Base-by-base conservation (phyloP, 306 rosid species). In the Fagus crenata region DNA sequence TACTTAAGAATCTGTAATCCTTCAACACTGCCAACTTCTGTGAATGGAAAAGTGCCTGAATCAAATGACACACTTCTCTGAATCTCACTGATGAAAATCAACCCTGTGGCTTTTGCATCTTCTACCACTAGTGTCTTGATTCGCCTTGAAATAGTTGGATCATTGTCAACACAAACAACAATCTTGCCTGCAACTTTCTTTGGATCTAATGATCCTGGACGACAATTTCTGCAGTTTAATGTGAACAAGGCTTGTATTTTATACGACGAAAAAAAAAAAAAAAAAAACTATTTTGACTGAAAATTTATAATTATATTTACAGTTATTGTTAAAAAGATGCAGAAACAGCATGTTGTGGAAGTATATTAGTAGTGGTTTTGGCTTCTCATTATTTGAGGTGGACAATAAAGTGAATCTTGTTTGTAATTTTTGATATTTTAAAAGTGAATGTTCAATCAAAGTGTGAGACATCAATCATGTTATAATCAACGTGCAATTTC, bases 181-280 rank as follows among this genome's bases (percentile, higher is more conserved):
- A 95, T 89, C 75, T 86, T 89, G 1, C 92, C 97, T 40, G 83
- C 89, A 32, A 84, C 81, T 73, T 92, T 95, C 63, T 73, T 80
- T 63, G 78, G 81, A 82, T 95, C 97, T 74, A 95, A 63, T 13
- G 98, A 95, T 79, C 97, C 97, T 17, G 97, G 98, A 78, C 77
- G 78, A 82, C 98, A 95, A 49, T 92, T 90, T 73, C 98, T 92
- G 89, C 93, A 83, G 37, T 82, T 80, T 11, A 75, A 13, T 56
- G 33, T 55, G 51, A 69, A 33, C 1, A 69, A 54, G 13, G 37
- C 58, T 58, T 69, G 49, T 65, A 37, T 28, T 65, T 63, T 7
- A 65, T 1, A 36, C 7, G 49, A 37, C 1, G 40, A 6, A 4
- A 36, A 64, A 61, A 4, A n/a, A n/a, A n/a, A n/a, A n/a, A n/a